These are phyloP conservation scores for Fusarium sp. DNA, from an alignment of 2,329 filamentous ascomycete genomes.

Conservation along the genomic window DNA sequence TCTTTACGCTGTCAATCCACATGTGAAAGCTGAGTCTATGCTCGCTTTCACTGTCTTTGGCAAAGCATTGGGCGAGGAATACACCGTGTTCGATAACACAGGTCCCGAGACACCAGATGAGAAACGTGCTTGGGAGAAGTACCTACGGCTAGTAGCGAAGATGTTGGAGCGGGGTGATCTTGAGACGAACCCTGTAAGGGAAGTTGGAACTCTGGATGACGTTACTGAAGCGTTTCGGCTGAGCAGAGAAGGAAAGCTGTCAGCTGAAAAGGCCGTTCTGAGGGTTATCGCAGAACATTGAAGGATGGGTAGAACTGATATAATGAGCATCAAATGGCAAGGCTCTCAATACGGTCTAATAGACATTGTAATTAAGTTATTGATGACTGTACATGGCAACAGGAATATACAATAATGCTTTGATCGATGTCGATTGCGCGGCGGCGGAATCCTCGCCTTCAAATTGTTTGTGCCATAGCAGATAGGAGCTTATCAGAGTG, in stretches of 20 bases:
- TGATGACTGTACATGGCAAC: not conserved
- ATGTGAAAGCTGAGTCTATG: not conserved
- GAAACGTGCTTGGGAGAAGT: not conserved
- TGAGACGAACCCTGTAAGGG: not conserved
- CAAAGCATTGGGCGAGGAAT: not conserved
- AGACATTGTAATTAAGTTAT: not conserved
- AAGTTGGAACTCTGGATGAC: not conserved
- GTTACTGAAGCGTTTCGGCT: conserved; percentile 4
- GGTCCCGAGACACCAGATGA: not conserved
- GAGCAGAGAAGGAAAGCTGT: conserved; percentile 2
- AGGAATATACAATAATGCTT: not conserved
- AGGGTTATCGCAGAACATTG: not conserved
- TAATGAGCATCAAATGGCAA: not conserved
- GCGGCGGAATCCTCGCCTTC: not conserved
- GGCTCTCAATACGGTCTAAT: not conserved
- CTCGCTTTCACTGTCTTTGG: conserved; percentile 18
- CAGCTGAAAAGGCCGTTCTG: conserved; percentile 11
- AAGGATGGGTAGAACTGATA: not conserved
- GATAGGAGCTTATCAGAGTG: rapidly evolving
- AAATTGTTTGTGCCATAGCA: not conserved
- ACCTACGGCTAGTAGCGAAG: not conserved
- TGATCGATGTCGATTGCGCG: not conserved
- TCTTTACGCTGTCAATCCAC: not conserved
- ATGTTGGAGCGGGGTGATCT: not conserved
- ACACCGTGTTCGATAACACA: not conserved